Percentiles rank a stretch among this genome's conserved stretches.
Evolutionary conservation across 306 rosid genomes (phyloP).

Genomic region (Vigna reflexopilosa): DNA sequence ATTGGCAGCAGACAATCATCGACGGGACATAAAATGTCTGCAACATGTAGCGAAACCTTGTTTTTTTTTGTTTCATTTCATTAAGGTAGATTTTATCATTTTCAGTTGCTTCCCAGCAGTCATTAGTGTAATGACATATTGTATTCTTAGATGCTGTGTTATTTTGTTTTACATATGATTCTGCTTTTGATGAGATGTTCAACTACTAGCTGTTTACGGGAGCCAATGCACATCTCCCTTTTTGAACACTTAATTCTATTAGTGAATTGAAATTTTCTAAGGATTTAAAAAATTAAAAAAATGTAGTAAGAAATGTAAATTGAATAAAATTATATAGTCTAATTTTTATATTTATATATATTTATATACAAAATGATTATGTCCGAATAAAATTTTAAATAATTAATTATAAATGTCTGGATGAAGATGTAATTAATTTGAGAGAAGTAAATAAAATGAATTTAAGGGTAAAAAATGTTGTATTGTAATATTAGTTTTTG

Average conservation of each 20-base stretch:
- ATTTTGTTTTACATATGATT: conserved; percentile 12
- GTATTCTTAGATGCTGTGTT: conserved; percentile 22
- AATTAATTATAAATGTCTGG: too few relatives aligned
- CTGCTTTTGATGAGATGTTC: conserved; percentile 13
- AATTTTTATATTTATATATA: too few relatives aligned
- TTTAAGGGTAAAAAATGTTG: too few relatives aligned
- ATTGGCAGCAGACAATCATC: neutral
- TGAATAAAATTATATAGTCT: too few relatives aligned
- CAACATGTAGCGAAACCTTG: conserved; percentile 30
- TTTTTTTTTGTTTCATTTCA: conserved; percentile 21
- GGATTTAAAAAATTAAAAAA: too few relatives aligned
- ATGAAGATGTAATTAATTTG: too few relatives aligned
- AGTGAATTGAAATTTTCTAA: too few relatives aligned
- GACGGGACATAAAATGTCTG: conserved; percentile 26
- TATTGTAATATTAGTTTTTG: too few relatives aligned
- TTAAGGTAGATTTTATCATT: conserved; percentile 28
- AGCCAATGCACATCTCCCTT: neutral
- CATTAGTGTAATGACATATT: conserved; percentile 24
- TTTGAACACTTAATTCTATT: neutral
- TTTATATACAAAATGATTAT: too few relatives aligned
- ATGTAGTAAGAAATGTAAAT: too few relatives aligned
- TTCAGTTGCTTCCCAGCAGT: conserved; percentile 42
- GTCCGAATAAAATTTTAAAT: too few relatives aligned
- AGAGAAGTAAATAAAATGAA: too few relatives aligned
- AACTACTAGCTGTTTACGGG: neutral